Base-by-base conservation (phyloP, 768 basidiomycete genomes). In the Pleurotus tuoliensis region DNA sequence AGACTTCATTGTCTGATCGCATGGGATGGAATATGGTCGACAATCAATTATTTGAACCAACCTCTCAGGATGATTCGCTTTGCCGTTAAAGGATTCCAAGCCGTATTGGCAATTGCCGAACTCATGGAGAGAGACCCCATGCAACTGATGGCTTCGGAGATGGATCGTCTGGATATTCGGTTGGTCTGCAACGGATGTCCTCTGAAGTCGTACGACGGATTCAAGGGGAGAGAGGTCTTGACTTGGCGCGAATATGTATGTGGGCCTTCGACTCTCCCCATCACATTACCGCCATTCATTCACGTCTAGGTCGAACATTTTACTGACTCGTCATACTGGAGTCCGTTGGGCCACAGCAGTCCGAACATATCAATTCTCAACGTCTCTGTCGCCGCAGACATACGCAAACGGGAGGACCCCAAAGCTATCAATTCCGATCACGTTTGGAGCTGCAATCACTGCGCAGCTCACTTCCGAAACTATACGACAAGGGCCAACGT, bases 171-270 rank as follows among this genome's bases (percentile, higher is more conserved):
- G 39, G 38, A 39, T 8, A 39, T 53, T 53, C 51, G 51, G 13
- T 20, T 53, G 16, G 22, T 53, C 5, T 53, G 51, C 39, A 53
- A 53, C 43, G 41, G 51, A 9, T 53, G 51, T 22, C 51, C 51
- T 11, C 24, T 53, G 34, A 39, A 53, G 51, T 27, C 51, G 51
- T 20, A 16, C 41, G 20, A 53, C 39, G 51, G 39, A n/a, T 41
- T 18, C 27, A 53, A 39, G 24, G 39, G 16, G 15, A 53, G 24
- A 24, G 51, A 53, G 11, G 51, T 53, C 38, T 22, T 53, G 37
- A 53, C 51, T 6, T 53, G 51, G 51, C 51, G 51, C n/a, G 51
- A 53, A 53, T 53, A 53, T 41, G 50, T 52, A 40, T 9, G 51
- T 20, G 9, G 15, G 27, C n/a, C 27, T 27, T 16, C 34, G 9